phyloP scores from a whole-genome alignment of 2,329 filamentous ascomycete genomes.

The Penicillium nordicum region DNA sequence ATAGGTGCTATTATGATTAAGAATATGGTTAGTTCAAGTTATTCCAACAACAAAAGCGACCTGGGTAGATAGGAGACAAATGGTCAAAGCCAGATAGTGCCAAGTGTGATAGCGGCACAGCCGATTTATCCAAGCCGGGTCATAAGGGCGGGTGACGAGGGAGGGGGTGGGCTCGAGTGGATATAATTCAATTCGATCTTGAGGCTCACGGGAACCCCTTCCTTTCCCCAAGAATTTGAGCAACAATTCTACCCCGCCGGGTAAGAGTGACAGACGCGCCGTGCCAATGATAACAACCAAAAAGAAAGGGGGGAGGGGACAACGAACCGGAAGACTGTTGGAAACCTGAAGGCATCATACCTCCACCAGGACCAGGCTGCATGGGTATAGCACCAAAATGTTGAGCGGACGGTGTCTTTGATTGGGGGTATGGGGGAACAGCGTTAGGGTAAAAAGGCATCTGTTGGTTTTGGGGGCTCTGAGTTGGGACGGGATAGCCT shows the following conservation, averaged over 20 bases:
- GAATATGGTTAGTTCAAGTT: conserved; percentile 16
- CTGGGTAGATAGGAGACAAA: conserved; percentile 1
- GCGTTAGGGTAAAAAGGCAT: conserved; percentile 38
- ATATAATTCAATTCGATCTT: conserved; percentile 1
- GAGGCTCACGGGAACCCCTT: conserved; percentile 2
- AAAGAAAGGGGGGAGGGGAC: not conserved
- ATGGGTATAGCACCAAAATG: conserved; percentile 36
- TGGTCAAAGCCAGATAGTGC: conserved; percentile 4
- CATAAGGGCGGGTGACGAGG: not conserved
- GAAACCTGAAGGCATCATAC: conserved; percentile 39
- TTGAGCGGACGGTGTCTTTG: conserved; percentile 25
- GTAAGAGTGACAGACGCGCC: conserved; percentile 6
- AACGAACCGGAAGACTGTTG: conserved; percentile 37
- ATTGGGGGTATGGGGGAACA: conserved; percentile 32
- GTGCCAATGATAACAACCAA: conserved; percentile 14
- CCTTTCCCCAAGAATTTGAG: not conserved
- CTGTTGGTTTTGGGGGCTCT: conserved; percentile 31
- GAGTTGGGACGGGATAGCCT: conserved; percentile 35
- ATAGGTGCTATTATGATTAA: conserved; percentile 27
- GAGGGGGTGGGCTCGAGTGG: not conserved
- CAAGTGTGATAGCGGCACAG: conserved; percentile 7
- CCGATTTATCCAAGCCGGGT: conserved; percentile 4
- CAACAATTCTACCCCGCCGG: conserved; percentile 5
- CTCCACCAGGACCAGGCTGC: conserved; percentile 37
- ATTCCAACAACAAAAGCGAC: conserved; percentile 3